phyloP scores from a whole-genome alignment of 495 filamentous ascomycete genomes.

The Chaetomium tenue region DNA sequence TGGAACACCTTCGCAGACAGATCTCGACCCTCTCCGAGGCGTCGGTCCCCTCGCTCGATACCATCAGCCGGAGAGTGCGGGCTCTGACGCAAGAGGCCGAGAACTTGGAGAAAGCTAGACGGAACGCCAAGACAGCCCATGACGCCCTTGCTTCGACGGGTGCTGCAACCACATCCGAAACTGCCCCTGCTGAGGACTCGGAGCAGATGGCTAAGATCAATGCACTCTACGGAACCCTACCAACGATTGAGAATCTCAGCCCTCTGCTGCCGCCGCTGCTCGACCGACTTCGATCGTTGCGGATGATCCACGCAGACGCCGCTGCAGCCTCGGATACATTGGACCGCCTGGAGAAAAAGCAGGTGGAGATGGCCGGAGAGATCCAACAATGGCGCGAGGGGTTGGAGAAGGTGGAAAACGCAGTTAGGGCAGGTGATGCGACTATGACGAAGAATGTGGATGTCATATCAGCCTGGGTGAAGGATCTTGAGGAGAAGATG shows the following conservation, averaged over 20 bases:
- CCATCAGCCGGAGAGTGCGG: constrained; percentile 67
- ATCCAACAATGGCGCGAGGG: constrained; percentile 84
- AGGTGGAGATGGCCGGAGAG: constrained; percentile 78
- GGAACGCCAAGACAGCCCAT: constrained; percentile 65
- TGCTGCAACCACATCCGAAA: constrained; percentile 38
- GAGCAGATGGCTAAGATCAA: constrained; percentile 85
- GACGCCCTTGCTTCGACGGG: constrained; percentile 54
- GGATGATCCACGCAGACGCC: constrained; percentile 82
- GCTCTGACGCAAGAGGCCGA: constrained; percentile 79
- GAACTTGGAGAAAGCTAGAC: constrained; percentile 67
- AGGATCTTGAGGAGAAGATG: constrained; percentile 76
- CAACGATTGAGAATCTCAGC: constrained; percentile 82
- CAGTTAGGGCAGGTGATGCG: constrained; percentile 64
- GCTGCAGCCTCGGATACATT: constrained; percentile 79
- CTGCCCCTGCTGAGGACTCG: constrained; percentile 43
- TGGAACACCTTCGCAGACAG: constrained; percentile 74
- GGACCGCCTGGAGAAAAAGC: constrained; percentile 70
- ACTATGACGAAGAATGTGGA: constrained; percentile 75
- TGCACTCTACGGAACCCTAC: constrained; percentile 83
- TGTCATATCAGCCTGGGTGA: constrained; percentile 83
- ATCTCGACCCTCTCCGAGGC: constrained; percentile 62
- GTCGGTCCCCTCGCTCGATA: constrained; percentile 67
- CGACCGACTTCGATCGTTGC: constrained; percentile 78
- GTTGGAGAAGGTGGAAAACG: constrained; percentile 71
- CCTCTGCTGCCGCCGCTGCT: constrained; percentile 83